These are phyloP conservation scores for Zygotorulaspora chibaensis DNA, from an alignment of 805 yeast genomes.

Conservation along the genomic window DNA sequence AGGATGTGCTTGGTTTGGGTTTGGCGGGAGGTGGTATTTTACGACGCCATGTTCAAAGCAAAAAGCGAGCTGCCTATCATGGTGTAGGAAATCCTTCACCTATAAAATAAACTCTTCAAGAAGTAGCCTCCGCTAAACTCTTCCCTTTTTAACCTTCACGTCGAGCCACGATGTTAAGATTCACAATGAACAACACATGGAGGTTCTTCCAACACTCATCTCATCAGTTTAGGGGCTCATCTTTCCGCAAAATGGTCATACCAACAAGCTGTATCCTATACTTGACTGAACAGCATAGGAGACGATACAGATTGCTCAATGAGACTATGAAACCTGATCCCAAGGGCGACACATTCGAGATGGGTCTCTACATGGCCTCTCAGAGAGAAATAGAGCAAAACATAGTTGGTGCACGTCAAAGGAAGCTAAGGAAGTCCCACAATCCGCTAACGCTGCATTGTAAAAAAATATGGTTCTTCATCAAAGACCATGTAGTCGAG, in stretches of 20 bases:
- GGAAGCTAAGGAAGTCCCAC: slow-evolving; percentile 17
- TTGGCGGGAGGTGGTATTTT: too few species aligned
- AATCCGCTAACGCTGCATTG: slow-evolving; percentile 30
- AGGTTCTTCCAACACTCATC: slow-evolving; percentile 6
- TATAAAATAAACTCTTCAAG: too few species aligned
- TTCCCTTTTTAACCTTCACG: too few species aligned
- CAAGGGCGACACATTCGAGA: slow-evolving; percentile 62
- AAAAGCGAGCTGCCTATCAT: too few species aligned
- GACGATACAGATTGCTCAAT: slow-evolving; percentile 9
- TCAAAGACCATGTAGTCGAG: slow-evolving; percentile 56
- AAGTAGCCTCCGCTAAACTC: too few species aligned
- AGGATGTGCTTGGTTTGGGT: too few species aligned
- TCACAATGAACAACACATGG: slow-evolving; percentile 8
- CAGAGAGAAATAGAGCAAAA: slow-evolving; percentile 49
- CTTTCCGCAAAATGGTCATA: slow-evolving; percentile 8
- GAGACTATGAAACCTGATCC: slow-evolving; percentile 37
- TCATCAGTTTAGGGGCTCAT: slow-evolving; percentile 5
- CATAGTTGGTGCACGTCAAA: slow-evolving; percentile 34
- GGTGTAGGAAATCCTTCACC: too few species aligned
- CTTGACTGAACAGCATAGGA: slow-evolving; percentile 5
- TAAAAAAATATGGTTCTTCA: slow-evolving; percentile 40
- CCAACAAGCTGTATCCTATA: slow-evolving; percentile 9
- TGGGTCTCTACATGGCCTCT: slow-evolving; percentile 58
- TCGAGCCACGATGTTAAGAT: slow-evolving; percentile 4
- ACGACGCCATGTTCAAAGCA: too few species aligned